Evolutionary conservation across 1,284 basidiomycete species (phyloP), one percentile per base, ranked within the genome.

Genomic region (Cystobasidium slooffiae): DNA sequence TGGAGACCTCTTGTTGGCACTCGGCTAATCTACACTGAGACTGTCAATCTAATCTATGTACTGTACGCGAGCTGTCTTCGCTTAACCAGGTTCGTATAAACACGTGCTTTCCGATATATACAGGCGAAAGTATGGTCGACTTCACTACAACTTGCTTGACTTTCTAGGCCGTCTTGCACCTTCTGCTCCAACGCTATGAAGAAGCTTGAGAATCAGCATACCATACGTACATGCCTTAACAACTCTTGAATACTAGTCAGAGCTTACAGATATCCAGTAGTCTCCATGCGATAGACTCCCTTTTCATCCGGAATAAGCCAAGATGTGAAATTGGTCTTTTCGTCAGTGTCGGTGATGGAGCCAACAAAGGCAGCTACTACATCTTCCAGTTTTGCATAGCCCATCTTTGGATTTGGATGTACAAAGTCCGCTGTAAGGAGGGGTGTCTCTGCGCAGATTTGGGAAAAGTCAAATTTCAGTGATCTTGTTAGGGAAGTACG

Each of bases 381-480:
- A 53, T 73, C 70, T 44, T 73, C 70, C 14, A 73, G 63, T 24
- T 73, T 51, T 9, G 70, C 70, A 44, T 73, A 73, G 31, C 70
- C 70, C 70, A 73, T 73, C 53, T 73, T 73, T 18, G 70, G 70
- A 51, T 73, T 73, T 20, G 70, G 70, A 58, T 73, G 70, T 7
- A 73, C 70, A 51, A 73, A 73, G 20, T 73, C 70, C 12, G 61
- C 62, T 59, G 70, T 73, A 10, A 73, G 16, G 53, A 73, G 70
- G 46, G 70, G 70, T 41, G 70, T 73, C 66, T 73, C 70, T 73
- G 87, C 87, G 44, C 31, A 31, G 31, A 31, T 31, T 31, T 31
- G 31, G 31, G 31, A 87, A 82, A 10, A 87, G 87, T 1, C 85
- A 84, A 10, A 87, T 81, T 69, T 84, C 49, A 24, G 85, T 74